Conservation (phyloP, 176 grass and related monocot genomes). For the Oryza coarctata region DNA sequence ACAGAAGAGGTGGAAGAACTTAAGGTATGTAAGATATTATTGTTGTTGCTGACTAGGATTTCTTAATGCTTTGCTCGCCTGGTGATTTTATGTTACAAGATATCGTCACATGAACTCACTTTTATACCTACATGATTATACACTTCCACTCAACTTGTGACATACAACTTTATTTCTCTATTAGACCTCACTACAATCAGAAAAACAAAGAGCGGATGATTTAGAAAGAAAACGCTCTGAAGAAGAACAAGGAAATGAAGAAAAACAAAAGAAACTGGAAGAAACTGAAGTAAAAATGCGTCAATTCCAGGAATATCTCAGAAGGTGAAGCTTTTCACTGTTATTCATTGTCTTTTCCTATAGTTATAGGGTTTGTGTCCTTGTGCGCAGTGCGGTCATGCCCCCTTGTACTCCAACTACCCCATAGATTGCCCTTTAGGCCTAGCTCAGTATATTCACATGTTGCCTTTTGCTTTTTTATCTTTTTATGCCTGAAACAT, state of each 20-base stretch:
- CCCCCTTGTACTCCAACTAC: neutral
- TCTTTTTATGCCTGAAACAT: neutral
- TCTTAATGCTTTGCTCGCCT: conserved; percentile 25
- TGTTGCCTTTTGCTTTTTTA: conserved; percentile 9
- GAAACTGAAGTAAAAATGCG: conserved; percentile 80
- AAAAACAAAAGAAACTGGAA: conserved; percentile 77
- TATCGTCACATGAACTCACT: conserved; percentile 21
- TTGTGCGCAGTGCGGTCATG: neutral
- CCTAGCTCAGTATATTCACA: neutral
- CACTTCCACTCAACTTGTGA: conserved; percentile 31
- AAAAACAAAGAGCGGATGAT: conserved; percentile 75
- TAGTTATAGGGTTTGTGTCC: neutral
- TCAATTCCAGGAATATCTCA: conserved; percentile 80
- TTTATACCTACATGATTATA: conserved; percentile 23
- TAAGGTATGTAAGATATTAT: conserved; percentile 53
- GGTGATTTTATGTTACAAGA: conserved; percentile 18
- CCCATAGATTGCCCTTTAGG: neutral
- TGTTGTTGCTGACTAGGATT: neutral
- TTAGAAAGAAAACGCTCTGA: conserved; percentile 71
- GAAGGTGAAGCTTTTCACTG: conserved; percentile 57
- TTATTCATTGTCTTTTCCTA: neutral
- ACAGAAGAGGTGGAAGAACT: conserved; percentile 72
- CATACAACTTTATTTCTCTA: conserved; percentile 31
- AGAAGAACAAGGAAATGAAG: conserved; percentile 63
- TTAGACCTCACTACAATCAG: conserved; percentile 73